A percentile compares a stretch with the other conserved stretches of the same genome.
These are phyloP conservation scores for Mycena rosella DNA, from an alignment of 768 basidiomycete genomes.

Conservation along the genomic window DNA sequence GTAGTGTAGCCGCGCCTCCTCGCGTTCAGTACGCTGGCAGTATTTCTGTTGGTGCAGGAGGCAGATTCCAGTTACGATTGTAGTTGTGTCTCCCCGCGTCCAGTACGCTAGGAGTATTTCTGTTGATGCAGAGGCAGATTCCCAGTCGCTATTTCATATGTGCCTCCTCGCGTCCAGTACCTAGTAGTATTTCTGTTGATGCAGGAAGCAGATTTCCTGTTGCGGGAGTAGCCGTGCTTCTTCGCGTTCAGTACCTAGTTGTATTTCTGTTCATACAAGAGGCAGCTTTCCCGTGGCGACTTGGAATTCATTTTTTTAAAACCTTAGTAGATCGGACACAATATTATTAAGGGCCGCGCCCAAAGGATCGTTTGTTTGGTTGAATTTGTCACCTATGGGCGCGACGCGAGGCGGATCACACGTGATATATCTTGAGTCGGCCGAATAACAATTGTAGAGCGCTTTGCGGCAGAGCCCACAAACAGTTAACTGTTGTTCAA, in stretches of 20 bases:
- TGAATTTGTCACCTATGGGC: slow-evolving; percentile 10
- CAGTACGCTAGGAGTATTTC: slow-evolving; percentile 21
- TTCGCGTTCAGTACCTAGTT: slow-evolving; percentile 15
- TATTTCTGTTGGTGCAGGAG: too few species aligned
- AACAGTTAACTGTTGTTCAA: too few species aligned
- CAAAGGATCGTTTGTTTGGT: slow-evolving; percentile 17
- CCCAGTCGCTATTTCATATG: slow-evolving; percentile 9
- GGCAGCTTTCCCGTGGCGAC: slow-evolving; percentile 15
- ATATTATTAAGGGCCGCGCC: slow-evolving; percentile 19
- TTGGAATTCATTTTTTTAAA: slow-evolving; percentile 9
- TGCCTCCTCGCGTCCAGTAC: slow-evolving; percentile 24
- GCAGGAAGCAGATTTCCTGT: slow-evolving; percentile 14
- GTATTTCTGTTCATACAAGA: slow-evolving; percentile 16
- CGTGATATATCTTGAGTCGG: slow-evolving; percentile 9
- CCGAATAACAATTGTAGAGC: too few species aligned
- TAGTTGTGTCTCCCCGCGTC: slow-evolving; percentile 16
- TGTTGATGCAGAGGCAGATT: slow-evolving; percentile 13
- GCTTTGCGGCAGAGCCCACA: too few species aligned
- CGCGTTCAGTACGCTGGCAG: slow-evolving; percentile 24
- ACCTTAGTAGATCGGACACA: slow-evolving; percentile 14
- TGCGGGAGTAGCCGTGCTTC: slow-evolving; percentile 5
- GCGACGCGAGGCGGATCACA: slow-evolving; percentile 8
- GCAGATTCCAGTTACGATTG: slow-evolving; percentile 19
- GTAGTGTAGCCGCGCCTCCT: slow-evolving; percentile 18
- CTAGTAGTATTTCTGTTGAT: slow-evolving; percentile 24